Conservation (phyloP, 495 filamentous ascomycete species). For the Penicillium taxi region DNA sequence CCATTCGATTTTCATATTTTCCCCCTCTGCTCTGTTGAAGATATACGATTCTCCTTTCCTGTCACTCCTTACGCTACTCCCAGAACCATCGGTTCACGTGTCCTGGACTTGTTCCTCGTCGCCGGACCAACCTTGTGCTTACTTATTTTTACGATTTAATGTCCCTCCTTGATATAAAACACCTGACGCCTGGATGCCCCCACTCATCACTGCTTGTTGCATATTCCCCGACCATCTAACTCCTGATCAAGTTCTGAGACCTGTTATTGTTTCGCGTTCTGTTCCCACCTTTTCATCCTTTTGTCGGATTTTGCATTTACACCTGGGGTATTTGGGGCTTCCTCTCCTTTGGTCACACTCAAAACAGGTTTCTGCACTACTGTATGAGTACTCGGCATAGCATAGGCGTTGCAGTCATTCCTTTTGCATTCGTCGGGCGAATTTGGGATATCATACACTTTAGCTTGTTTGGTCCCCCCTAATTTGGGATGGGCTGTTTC, state of each 20-base stretch:
- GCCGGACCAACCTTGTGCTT: neutral
- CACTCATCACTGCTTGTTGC: too few relatives aligned
- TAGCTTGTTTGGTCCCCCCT: slow-evolving; percentile 7
- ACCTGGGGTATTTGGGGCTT: slow-evolving; percentile 32
- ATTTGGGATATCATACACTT: slow-evolving; percentile 24
- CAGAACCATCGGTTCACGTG: slow-evolving; percentile 17
- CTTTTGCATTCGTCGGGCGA: slow-evolving; percentile 35
- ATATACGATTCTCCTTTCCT: slow-evolving; percentile 26
- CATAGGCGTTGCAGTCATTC: slow-evolving; percentile 41
- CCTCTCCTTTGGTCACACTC: slow-evolving; percentile 29
- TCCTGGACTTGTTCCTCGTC: neutral
- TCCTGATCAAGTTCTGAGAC: slow-evolving; percentile 10
- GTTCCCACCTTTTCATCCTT: slow-evolving; percentile 27
- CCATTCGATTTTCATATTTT: slow-evolving; percentile 24
- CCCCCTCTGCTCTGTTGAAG: slow-evolving; percentile 20
- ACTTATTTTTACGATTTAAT: slow-evolving; percentile 27
- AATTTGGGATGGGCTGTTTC: slow-evolving; percentile 13
- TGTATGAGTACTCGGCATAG: slow-evolving; percentile 39
- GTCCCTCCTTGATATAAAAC: slow-evolving; percentile 34
- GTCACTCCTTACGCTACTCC: slow-evolving; percentile 37
- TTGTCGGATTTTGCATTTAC: slow-evolving; percentile 8
- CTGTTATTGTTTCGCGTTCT: slow-evolving; percentile 27
- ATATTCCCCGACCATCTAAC: slow-evolving; percentile 10
- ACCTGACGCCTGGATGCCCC: slow-evolving; percentile 34
- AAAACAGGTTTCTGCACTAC: slow-evolving; percentile 23